A percentile compares a stretch with the other conserved stretches of the same genome.
These are phyloP conservation scores for Besnoitia besnoiti DNA, from an alignment of 169 alveolate genomes.

Conservation along the genomic window DNA sequence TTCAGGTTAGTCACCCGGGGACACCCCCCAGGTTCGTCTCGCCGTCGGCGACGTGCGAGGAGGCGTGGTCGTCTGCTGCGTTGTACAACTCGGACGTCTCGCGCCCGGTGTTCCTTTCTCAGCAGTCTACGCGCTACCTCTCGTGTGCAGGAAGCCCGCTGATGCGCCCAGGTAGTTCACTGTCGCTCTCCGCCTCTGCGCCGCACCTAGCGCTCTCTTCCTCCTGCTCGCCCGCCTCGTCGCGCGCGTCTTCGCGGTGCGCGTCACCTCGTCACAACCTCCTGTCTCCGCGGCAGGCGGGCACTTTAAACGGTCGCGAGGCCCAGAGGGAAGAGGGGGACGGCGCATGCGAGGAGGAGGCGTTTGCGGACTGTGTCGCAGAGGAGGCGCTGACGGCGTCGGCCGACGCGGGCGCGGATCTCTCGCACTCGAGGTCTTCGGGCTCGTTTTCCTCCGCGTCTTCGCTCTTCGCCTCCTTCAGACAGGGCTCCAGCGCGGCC, in stretches of 20 bases:
- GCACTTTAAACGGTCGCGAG: neutral
- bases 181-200: neutral
- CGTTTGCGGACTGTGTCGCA: too few relatives aligned
- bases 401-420: neutral
- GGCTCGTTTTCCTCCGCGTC: neutral
- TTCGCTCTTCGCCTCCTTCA: neutral
- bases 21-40: neutral
- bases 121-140: neutral
- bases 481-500: neutral
- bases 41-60: neutral
- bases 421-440: neutral
- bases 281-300: neutral
- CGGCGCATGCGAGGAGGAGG: neutral
- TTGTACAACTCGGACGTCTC: neutral
- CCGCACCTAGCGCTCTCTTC: neutral
- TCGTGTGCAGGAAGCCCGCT: neutral
- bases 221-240: neutral
- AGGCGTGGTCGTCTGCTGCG: neutral
- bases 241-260: too few relatives aligned
- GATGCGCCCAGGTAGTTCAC: neutral
- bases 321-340: neutral
- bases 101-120: neutral
- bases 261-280: too few relatives aligned
- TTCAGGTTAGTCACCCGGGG: neutral
- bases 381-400: neutral